Evolutionary conservation across 1,284 basidiomycete genomes (phyloP).

Genomic region (Sutorius eximius): DNA sequence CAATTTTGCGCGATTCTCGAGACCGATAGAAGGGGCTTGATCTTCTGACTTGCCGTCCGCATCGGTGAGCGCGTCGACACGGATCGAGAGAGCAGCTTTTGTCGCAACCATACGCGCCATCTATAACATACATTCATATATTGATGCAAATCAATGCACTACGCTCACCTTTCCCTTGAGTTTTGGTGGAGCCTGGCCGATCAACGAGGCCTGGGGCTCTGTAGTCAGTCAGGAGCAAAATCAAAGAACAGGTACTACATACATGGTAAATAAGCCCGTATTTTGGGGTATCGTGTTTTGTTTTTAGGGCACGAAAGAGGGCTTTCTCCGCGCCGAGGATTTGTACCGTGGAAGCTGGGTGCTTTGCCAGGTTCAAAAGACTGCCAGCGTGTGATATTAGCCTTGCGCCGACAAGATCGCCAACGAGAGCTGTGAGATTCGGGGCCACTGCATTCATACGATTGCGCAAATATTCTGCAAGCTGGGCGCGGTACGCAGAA

Average conservation of each 20-base stretch:
- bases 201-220: constrained; percentile 73
- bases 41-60: constrained; percentile 87
- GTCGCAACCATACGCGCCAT: constrained; percentile 99
- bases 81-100: constrained; percentile 94
- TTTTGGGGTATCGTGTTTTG: constrained; percentile 98
- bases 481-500: constrained; percentile 89
- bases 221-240: constrained; percentile 5
- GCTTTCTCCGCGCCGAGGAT: constrained; percentile 99
- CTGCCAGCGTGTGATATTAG: constrained; percentile 97
- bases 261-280: constrained; percentile 97
- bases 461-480: constrained; percentile 93
- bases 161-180: constrained; percentile 88
- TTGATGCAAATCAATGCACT: background rate
- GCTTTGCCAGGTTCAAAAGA: constrained; percentile 91
- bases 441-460: constrained; percentile 98
- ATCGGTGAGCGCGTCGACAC: constrained; percentile 95
- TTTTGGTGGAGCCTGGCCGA: constrained; percentile 97
- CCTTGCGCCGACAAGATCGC: constrained; percentile 94
- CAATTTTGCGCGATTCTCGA: constrained; percentile 92
- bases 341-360: constrained; percentile 97
- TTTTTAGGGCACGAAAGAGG: constrained; percentile 96
- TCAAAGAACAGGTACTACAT: constrained; percentile 29
- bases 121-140: constrained; percentile 36
- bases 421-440: constrained; percentile 93
- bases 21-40: constrained; percentile 80